phyloP scores from a whole-genome alignment of 2,329 filamentous ascomycete genomes.

The Nothopassalora personata region DNA sequence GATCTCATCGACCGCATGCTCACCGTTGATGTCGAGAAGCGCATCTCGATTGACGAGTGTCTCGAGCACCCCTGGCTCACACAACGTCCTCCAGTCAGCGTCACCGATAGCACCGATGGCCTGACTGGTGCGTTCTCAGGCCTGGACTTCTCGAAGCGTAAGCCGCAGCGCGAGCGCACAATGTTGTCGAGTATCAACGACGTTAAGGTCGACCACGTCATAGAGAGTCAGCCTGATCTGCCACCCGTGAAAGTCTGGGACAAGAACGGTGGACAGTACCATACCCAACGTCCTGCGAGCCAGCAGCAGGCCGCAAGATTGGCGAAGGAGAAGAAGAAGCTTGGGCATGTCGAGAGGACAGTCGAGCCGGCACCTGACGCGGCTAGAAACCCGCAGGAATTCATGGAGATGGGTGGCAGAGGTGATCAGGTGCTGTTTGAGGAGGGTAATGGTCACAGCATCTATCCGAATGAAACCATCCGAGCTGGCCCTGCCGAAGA shows the following conservation, averaged over 20 bases:
- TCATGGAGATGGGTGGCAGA: conserved; percentile 77
- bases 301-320: conserved; percentile 9
- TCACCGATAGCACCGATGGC: conserved; percentile 82
- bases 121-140: conserved; percentile 78
- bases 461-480: conserved; percentile 28
- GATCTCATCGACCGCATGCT: conserved; percentile 95
- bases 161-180: conserved; percentile 75
- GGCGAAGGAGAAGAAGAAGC: conserved; percentile 29
- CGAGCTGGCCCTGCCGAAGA: conserved; percentile 12
- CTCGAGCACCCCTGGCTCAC: conserved; percentile 87
- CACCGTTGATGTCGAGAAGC: conserved; percentile 74
- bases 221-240: conserved; percentile 51
- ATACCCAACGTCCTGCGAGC: conserved; percentile 17
- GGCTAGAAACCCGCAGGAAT: conserved; percentile 65
- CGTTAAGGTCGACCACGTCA: conserved; percentile 57
- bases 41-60: conserved; percentile 86
- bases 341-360: conserved; percentile 35
- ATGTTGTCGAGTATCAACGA: conserved; percentile 77
- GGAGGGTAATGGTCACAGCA: conserved; percentile 44
- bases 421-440: conserved; percentile 76
- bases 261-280: conserved; percentile 57
- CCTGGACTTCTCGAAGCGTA: conserved; percentile 79
- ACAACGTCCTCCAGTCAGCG: conserved; percentile 21
- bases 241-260: conserved; percentile 66
- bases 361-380: conserved; percentile 64